Evolutionary conservation across 2,329 filamentous ascomycete genomes (phyloP), one percentile per base, ranked within the genome.

Genomic region (Paraconiothyrium brasiliense): DNA sequence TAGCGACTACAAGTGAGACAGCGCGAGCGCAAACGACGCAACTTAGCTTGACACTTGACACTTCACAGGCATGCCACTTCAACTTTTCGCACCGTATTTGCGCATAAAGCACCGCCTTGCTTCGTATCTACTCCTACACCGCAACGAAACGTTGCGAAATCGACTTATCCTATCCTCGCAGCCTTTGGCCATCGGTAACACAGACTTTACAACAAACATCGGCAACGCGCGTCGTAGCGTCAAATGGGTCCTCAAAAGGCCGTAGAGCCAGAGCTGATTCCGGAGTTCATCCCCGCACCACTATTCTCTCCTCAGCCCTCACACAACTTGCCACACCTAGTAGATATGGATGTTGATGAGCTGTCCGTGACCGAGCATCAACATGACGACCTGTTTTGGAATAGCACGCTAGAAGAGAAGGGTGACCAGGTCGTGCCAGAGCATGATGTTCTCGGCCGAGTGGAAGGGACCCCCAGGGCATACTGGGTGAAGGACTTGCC

Each of bases 331-430:
- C 34, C 43, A 8, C 57, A 35, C 14, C 48, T 61, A 4, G 30
- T 57, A 1, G 59, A 61, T 41, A 6, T 32, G 2, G 54, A 22
- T 10, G 6, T 9, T 4, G 30, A 32, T 39, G 27, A 20, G 14
- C 24, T 13, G 11, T n/a, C 50, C 13, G 35, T 41, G 6, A n/a
- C 9, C 24, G 2, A 16, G 11, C 32, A 56, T 32, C 9, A 10
- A 11, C 24, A 39, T 30, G 54, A 61, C 39, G 30, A 37, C 11
- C 11, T 54, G 11, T 57, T 30, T 30, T 61, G 59, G 59, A 61
- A 61, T 24, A 57, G 59, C 34, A 39, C 30, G 20, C 47, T 61
- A 4, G 55, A 58, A 58, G 47, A 56, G 39, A 41, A 4, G 8
- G 30, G 43, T 14, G 32, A 43, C 6, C 22, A 22, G 8, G 2